Percentiles rank a stretch among this genome's conserved stretches.
Conservation (phyloP, 2,329 filamentous ascomycete genomes). For the Colletotrichum liaoningense region DNA sequence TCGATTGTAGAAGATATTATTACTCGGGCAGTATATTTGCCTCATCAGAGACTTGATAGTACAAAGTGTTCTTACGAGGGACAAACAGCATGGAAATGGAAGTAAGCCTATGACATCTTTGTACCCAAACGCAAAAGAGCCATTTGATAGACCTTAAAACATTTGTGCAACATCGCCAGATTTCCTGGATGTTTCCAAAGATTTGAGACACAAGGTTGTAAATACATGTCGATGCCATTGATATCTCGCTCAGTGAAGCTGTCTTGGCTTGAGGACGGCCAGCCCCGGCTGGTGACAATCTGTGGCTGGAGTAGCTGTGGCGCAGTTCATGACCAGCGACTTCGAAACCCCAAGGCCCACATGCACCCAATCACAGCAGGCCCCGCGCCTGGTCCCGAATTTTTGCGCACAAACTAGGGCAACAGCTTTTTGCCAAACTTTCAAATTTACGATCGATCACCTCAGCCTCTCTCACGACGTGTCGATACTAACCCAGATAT, state of each 20-base stretch:
- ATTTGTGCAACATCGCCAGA: neutral
- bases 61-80: too few species aligned
- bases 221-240: neutral
- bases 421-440: neutral
- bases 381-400: constrained; percentile 10
- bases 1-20: neutral
- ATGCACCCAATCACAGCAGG: constrained; percentile 3
- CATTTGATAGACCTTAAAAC: neutral
- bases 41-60: too few species aligned
- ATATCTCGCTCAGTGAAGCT: neutral
- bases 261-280: neutral
- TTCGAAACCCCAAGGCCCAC: constrained; percentile 5
- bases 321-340: neutral
- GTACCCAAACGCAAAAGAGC: too few species aligned
- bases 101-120: too few species aligned
- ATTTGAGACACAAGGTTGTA: neutral
- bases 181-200: neutral
- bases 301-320: neutral
- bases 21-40: too few species aligned
- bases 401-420: constrained; percentile 18
- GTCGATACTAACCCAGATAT: constrained; percentile 37
- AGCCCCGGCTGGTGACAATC: neutral
- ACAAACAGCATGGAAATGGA: too few species aligned
- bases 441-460: constrained; percentile 6
- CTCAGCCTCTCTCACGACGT: constrained; percentile 29